These are phyloP conservation scores for Musa itinerans DNA, from an alignment of 176 grass and related monocot genomes.

Conservation along the genomic window DNA sequence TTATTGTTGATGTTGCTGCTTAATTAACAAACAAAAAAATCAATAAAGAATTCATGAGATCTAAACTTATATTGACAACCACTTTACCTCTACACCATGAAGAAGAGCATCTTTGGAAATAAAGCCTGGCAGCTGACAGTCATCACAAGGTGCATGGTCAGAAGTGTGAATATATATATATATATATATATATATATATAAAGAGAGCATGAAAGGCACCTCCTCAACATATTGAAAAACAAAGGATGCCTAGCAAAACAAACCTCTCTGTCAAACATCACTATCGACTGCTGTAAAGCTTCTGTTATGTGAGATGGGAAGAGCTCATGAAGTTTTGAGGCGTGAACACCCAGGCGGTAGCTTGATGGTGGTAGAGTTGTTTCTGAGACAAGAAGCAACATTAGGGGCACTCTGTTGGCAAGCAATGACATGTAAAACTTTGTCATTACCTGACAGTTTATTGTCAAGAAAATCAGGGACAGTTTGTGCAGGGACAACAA, in stretches of 20 bases:
- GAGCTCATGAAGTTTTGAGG: slow-evolving; percentile 75
- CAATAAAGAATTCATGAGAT: not conserved
- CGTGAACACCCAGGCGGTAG: slow-evolving; percentile 69
- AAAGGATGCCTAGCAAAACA: slow-evolving; percentile 8
- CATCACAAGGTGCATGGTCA: slow-evolving; percentile 7
- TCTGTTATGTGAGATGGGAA: slow-evolving; percentile 72
- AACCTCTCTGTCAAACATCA: slow-evolving; percentile 81
- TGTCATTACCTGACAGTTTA: slow-evolving; percentile 63
- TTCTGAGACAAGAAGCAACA: slow-evolving; percentile 31
- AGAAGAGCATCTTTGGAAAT: slow-evolving; percentile 69
- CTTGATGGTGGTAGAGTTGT: slow-evolving; percentile 75
- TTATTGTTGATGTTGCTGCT: not conserved
- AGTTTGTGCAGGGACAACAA: slow-evolving; percentile 73
- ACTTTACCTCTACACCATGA: slow-evolving; percentile 94
- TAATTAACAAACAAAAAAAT: not conserved
- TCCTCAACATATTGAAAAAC: not conserved
- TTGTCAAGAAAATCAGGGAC: slow-evolving; percentile 85
- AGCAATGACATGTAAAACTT: not conserved
- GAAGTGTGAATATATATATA: slow-evolving; percentile 15
- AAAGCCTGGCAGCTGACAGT: slow-evolving; percentile 74
- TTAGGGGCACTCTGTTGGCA: not conserved
- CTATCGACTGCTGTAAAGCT: slow-evolving; percentile 67
- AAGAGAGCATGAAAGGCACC: not conserved
- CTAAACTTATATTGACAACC: not conserved
- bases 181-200: too few species aligned